Conservation (phyloP, 495 filamentous ascomycete species). For the Filosporella fistucella region DNA sequence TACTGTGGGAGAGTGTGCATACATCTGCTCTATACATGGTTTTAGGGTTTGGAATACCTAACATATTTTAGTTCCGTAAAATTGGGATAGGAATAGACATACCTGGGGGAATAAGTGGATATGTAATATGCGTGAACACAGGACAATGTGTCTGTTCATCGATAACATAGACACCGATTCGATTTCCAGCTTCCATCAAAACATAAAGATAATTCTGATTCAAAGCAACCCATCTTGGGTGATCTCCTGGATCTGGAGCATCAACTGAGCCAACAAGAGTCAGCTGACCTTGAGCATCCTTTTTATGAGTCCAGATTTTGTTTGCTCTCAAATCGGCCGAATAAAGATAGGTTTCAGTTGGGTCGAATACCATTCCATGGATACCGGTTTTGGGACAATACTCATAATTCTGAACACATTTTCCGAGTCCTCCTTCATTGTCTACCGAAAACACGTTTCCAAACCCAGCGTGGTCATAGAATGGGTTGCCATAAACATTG, state of each 20-base stretch:
- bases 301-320: constrained; percentile 82
- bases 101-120: constrained; percentile 73
- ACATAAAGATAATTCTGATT: constrained; percentile 77
- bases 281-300: constrained; percentile 47
- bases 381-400: constrained; percentile 71
- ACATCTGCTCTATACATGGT: constrained; percentile 73
- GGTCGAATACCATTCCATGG: constrained; percentile 87
- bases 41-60: constrained; percentile 42
- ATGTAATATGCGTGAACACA: constrained; percentile 75
- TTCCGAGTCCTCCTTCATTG: constrained; percentile 51
- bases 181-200: constrained; percentile 82
- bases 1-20: constrained; percentile 59
- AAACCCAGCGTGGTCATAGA: constrained; percentile 77
- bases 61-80: constrained; percentile 10
- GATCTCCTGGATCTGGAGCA: constrained; percentile 65
- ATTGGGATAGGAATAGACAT: constrained; percentile 20
- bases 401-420: constrained; percentile 75
- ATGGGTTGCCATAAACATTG: constrained; percentile 79
- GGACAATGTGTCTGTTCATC: constrained; percentile 70
- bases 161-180: constrained; percentile 73
- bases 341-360: constrained; percentile 79
- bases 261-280: constrained; percentile 63
- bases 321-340: constrained; percentile 80
- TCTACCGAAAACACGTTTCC: constrained; percentile 74
- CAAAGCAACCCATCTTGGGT: constrained; percentile 82